Percentiles rank a stretch among this genome's conserved stretches.
phyloP scores from a whole-genome alignment of 2,329 filamentous ascomycete genomes.

The Coniella vitis region DNA sequence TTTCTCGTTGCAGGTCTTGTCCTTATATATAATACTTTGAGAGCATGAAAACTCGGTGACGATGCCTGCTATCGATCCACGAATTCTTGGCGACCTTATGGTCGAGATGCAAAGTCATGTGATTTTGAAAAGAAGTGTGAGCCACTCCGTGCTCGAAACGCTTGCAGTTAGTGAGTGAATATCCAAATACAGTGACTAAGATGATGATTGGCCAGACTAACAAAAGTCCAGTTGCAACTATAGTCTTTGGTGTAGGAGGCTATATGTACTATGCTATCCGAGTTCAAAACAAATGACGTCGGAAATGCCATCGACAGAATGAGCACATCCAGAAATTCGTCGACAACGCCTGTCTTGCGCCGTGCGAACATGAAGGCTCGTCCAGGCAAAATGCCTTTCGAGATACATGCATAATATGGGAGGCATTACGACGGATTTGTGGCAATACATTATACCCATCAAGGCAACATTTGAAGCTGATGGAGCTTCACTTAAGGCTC shows the following conservation, averaged over 20 bases:
- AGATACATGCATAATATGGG: not conserved
- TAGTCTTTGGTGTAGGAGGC: slow-evolving; percentile 12
- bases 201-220: not conserved
- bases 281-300: slow-evolving; percentile 9
- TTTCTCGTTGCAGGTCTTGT: too few species aligned
- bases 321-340: not conserved
- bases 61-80: slow-evolving; percentile 13
- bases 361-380: not conserved
- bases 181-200: too few species aligned
- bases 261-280: slow-evolving; percentile 16
- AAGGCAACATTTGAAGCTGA: too few species aligned
- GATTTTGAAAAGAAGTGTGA: slow-evolving; percentile 7
- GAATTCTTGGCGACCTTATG: slow-evolving; percentile 8
- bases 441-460: too few species aligned
- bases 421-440: not conserved
- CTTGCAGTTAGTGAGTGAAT: slow-evolving; percentile 8
- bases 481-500: too few species aligned
- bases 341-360: not conserved
- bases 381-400: too few species aligned
- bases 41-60: not conserved
- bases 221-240: slow-evolving; percentile 1
- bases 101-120: slow-evolving; percentile 10
- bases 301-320: not conserved
- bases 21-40: too few species aligned
- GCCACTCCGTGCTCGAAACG: slow-evolving; percentile 7